A percentile compares a stretch with the other conserved stretches of the same genome.
phyloP scores from a whole-genome alignment of 1,284 basidiomycete genomes.

The Athelia psychrophila region DNA sequence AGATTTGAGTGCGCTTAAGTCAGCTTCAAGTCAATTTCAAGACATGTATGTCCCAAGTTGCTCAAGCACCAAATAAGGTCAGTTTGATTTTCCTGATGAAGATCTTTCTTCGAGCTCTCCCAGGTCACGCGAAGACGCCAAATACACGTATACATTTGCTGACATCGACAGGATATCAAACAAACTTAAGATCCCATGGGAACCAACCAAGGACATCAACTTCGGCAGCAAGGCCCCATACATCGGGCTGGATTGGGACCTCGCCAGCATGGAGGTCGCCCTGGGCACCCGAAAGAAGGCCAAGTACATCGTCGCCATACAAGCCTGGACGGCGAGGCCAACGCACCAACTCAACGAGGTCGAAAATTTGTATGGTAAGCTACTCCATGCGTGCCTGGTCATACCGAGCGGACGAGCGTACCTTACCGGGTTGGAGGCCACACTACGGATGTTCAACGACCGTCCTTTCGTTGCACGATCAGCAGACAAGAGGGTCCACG shows the following conservation, averaged over 20 bases:
- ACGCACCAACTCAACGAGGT: constrained; percentile 23
- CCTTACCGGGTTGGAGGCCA: constrained; percentile 26
- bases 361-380: constrained; percentile 30
- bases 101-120: constrained; percentile 16
- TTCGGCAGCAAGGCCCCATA: constrained; percentile 21
- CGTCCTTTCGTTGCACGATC: constrained; percentile 24
- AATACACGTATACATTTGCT: constrained; percentile 21
- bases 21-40: too few species aligned
- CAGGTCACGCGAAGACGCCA: constrained; percentile 5
- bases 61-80: too few species aligned
- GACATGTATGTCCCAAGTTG: too few species aligned
- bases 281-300: constrained; percentile 5
- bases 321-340: constrained; percentile 9
- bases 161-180: constrained; percentile 26
- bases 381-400: constrained; percentile 26
- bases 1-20: too few species aligned
- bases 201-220: constrained; percentile 22
- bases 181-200: constrained; percentile 30
- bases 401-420: constrained; percentile 26
- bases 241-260: constrained; percentile 32
- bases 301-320: constrained; percentile 12
- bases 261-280: constrained; percentile 8
- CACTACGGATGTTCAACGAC: constrained; percentile 15
- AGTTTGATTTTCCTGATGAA: constrained; percentile 8
- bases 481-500: constrained; percentile 12